Conservation (phyloP, 352 stramenopile genomes). For the Globisporangium apiculatum region DNA sequence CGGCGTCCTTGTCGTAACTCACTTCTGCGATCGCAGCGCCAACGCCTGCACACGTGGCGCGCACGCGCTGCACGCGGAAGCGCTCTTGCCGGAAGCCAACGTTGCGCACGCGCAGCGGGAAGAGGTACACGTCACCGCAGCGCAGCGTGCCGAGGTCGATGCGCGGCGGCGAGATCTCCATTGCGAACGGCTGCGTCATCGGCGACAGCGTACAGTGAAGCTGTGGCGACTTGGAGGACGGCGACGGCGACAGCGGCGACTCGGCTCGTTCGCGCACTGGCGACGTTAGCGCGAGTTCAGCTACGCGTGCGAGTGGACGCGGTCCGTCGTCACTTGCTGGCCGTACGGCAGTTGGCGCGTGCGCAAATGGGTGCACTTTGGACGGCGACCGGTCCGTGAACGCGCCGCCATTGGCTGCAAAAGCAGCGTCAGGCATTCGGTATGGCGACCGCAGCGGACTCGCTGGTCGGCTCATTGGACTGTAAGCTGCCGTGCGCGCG, state of each 20-base stretch:
- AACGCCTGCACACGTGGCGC: conserved; percentile 28
- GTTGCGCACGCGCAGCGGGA: conserved; percentile 59
- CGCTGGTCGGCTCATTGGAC: conserved; percentile 18
- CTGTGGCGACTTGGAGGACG: background rate
- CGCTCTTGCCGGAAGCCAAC: conserved; percentile 58
- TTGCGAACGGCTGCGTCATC: conserved; percentile 37
- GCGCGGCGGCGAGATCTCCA: conserved; percentile 45
- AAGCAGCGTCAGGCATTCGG: background rate
- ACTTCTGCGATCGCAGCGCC: conserved; percentile 38
- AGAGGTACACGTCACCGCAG: conserved; percentile 53
- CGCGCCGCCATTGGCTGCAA: background rate
- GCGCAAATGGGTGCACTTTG: conserved; percentile 6
- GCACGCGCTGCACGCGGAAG: conserved; percentile 51
- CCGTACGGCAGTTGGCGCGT: background rate
- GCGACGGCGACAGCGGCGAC: background rate
- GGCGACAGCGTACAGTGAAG: conserved; percentile 12
- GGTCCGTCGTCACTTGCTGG: conserved; percentile 6
- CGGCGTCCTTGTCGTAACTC: conserved; percentile 50
- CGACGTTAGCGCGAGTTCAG: background rate
- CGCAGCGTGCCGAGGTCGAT: conserved; percentile 31
- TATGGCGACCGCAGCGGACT: conserved; percentile 27
- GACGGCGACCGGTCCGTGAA: conserved; percentile 7
- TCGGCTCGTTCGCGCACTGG: too few relatives aligned
- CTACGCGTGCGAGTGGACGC: background rate
- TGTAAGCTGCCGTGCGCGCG: conserved; percentile 30